Conservation (phyloP, 202 grass and related monocot genomes). For the Zizania palustris region DNA sequence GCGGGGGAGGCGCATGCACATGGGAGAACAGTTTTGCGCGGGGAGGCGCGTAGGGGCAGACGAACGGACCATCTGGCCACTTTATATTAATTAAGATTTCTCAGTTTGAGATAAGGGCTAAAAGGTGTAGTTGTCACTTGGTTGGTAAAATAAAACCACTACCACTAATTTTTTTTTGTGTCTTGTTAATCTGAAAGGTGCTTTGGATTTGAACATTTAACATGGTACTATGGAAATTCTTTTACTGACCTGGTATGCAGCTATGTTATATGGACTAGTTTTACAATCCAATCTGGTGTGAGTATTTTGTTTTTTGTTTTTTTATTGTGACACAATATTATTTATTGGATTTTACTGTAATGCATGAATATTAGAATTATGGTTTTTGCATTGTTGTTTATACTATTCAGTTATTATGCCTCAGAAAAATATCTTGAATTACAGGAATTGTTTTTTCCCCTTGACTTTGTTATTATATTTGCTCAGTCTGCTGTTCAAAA, state of each 20-base stretch:
- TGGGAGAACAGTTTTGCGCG: no score
- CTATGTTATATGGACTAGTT: not conserved
- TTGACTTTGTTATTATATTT: slow-evolving; percentile 11
- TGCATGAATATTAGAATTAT: no score
- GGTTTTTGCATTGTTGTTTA: no score
- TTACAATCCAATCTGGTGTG: slow-evolving; percentile 9
- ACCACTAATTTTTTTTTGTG: not conserved
- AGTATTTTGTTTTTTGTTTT: not conserved
- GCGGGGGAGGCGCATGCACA: no score
- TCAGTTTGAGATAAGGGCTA: slow-evolving; percentile 14
- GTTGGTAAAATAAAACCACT: slow-evolving; percentile 9
- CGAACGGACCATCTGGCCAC: no score
- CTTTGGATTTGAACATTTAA: not conserved
- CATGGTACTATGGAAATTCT: slow-evolving; percentile 1
- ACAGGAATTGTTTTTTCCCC: not conserved
- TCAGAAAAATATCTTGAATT: slow-evolving; percentile 35
- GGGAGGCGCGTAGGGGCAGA: no score
- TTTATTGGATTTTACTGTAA: no score
- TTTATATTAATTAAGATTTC: no score
- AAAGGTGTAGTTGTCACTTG: not conserved
- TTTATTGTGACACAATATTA: slow-evolving; percentile 3
- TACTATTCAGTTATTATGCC: not conserved
- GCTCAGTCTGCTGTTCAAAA: slow-evolving; percentile 19
- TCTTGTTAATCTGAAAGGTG: not conserved
- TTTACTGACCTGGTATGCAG: not conserved